These are phyloP conservation scores for Phytopythium ostracodes DNA, from an alignment of 352 stramenopile species.

Conservation along the genomic window DNA sequence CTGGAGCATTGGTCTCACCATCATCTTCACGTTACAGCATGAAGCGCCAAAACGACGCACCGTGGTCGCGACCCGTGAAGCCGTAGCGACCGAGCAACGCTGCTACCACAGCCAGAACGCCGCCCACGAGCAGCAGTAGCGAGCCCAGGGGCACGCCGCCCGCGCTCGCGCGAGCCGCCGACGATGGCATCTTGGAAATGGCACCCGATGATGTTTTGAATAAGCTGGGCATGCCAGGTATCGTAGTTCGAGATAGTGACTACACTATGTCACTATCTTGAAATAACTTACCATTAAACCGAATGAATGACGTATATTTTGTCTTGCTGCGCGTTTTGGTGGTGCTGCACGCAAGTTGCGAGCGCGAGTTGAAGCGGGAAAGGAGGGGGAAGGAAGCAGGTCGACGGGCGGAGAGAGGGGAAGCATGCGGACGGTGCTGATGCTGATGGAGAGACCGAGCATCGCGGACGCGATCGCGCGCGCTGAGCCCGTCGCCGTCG, in stretches of 20 bases:
- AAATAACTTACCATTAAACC: neutral
- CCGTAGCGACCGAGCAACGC: constrained; percentile 47
- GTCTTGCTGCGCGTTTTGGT: too few relatives aligned
- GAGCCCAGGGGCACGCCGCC: constrained; percentile 27
- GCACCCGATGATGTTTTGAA: neutral
- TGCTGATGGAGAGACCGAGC: constrained; percentile 75
- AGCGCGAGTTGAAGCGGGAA: too few relatives aligned
- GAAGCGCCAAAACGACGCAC: constrained; percentile 13
- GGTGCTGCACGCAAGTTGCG: too few relatives aligned
- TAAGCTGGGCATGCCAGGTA: too few relatives aligned
- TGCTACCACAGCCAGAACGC: constrained; percentile 31
- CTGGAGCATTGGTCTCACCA: neutral
- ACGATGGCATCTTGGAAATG: neutral
- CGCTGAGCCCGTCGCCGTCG: constrained; percentile 19
- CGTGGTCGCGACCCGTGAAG: constrained; percentile 58
- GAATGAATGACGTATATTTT: neutral
- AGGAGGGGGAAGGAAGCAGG: too few relatives aligned
- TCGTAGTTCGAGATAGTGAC: neutral
- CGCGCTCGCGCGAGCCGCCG: neutral
- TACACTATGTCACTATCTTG: neutral
- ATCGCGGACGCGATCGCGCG: constrained; percentile 58
- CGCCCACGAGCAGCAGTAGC: constrained; percentile 38
- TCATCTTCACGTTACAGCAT: neutral
- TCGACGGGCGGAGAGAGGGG: neutral
- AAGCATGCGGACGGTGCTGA: constrained; percentile 41